Conservation (phyloP, 2,329 filamentous ascomycete genomes). For the Ophiostoma novo-ulmi region DNA sequence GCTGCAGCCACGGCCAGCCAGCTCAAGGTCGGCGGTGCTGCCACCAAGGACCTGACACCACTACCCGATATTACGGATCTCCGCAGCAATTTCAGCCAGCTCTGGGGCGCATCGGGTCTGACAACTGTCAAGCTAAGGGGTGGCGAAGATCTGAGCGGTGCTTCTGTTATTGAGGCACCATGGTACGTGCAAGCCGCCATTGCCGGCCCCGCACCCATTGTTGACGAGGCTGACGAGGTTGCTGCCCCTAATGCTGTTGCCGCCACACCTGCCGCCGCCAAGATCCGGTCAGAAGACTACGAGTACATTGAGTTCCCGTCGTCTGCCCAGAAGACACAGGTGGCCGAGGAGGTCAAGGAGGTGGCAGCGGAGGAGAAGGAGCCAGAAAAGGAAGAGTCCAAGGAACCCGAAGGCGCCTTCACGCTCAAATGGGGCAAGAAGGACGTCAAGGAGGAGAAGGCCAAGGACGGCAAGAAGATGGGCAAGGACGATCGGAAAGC, state of each 20-base stretch:
- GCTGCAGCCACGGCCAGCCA: neutral
- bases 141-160: neutral
- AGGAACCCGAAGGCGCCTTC: conserved; percentile 19
- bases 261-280: neutral
- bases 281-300: conserved; percentile 11
- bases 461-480: conserved; percentile 25
- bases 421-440: conserved; percentile 26
- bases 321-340: conserved; percentile 16
- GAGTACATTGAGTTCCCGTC: conserved; percentile 25
- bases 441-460: neutral
- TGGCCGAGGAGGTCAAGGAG: neutral
- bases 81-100: conserved; percentile 44
- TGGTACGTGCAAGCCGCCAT: conserved; percentile 28
- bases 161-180: conserved; percentile 22
- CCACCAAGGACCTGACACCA: conserved; percentile 29
- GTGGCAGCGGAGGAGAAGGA: conserved; percentile 33
- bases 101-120: conserved; percentile 32
- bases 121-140: conserved; percentile 15
- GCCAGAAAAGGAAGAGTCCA: conserved; percentile 8
- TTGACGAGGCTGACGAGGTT: neutral
- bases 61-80: conserved; percentile 33
- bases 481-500: conserved; percentile 7
- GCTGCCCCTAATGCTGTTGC: neutral
- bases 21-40: conserved; percentile 15
- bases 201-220: neutral